phyloP scores from a whole-genome alignment of 192 early-diverging fungal species.

The Haplosporangium gracile region DNA sequence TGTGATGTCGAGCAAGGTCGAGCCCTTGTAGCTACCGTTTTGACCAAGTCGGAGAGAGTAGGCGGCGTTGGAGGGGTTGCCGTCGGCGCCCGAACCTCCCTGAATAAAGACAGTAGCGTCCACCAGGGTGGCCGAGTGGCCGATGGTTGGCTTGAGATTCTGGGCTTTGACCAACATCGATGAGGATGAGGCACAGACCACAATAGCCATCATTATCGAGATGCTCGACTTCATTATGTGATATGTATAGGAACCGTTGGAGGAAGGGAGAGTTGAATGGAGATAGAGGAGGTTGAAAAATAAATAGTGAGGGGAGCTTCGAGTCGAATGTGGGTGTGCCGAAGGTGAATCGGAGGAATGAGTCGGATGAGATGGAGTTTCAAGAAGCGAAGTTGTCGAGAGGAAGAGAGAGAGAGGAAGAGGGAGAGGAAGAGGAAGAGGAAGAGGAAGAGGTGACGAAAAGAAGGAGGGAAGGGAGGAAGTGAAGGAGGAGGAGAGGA shows the following conservation, averaged over 20 bases:
- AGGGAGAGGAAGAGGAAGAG: not conserved
- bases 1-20: conserved; percentile 18
- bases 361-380: not conserved
- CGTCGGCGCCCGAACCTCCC: conserved; percentile 10
- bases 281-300: conserved; percentile 4
- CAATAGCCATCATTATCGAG: conserved; percentile 15
- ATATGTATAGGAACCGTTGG: not conserved
- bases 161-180: conserved; percentile 15
- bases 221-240: conserved; percentile 15
- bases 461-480: not conserved
- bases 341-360: not conserved
- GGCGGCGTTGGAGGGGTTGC: conserved; percentile 6
- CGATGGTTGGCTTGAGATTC: not conserved
- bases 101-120: conserved; percentile 45
- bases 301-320: not conserved
- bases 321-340: not conserved
- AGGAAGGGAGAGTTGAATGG: not conserved
- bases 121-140: conserved; percentile 28
- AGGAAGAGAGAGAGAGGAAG: not conserved
- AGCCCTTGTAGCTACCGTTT: not conserved
- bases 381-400: not conserved
- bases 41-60: conserved; percentile 26
- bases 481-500: not conserved
- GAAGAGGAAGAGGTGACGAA: not conserved
- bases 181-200: conserved; percentile 17